Base-by-base conservation (phyloP, 352 stramenopile species). In the Globisporangium spiculum region DNA sequence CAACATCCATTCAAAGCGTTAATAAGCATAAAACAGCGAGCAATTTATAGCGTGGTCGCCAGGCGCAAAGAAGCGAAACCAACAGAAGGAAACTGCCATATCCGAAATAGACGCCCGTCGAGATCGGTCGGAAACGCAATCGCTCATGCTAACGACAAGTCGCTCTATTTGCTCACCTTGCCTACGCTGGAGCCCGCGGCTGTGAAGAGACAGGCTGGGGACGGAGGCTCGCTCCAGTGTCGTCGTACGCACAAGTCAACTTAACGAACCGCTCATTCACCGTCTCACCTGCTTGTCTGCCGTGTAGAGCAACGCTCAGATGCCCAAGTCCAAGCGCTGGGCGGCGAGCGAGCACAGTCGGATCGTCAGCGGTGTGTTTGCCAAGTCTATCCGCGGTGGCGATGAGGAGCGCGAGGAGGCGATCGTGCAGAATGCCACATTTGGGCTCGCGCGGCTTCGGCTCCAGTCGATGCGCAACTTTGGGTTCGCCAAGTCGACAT, bases 261-360 rank as follows among this genome's bases (percentile, higher is more conserved):
- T 62, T 48, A 32, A 62, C 32, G 32, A 60, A 14, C 27, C 26
- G 56, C 9, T 3, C n/a, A 55, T 7, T 30, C 48, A 22, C 22
- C 48, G 22, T 18, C 22, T 55, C 48, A 4, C 1, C 20, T 24
- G 46, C 48, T 55, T 55, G 18, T 8, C 24, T 61, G 56, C 18
- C 32, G 56, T 61, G 55, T 20, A 22, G 12, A 46, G 30, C 30
- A 14, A 20, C 1, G 20, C 4, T 4, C n/a, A 36, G 48, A 66
- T 67, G 66, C 59, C 52, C 20, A 71, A 66, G 36, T 62, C 66
- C 50, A 68, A 67, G 66, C 52, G 66, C 36, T 71, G 59, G 58
- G 66, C 58, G 6, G 32, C 65, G 60, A 71, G 66, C 32, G 66
- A 71, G 36, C 59, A 71, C 66, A 71, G 63, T 32, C 63, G 68